Evolutionary conservation across 176 grass and related monocot species (phyloP).

Genomic region (Oryza glumipatula): DNA sequence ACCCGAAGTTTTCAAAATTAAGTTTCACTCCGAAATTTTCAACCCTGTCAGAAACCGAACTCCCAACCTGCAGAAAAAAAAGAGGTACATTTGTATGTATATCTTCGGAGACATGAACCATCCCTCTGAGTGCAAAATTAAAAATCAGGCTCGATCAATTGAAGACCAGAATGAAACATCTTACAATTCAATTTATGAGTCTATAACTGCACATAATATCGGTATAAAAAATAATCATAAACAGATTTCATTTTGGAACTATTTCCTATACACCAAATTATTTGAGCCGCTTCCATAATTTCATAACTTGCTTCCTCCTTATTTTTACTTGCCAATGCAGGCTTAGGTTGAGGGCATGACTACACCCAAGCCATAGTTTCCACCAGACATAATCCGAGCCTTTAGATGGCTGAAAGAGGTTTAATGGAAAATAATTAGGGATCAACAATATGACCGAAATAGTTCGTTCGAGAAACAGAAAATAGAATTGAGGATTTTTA

Average conservation of each 20-base stretch:
- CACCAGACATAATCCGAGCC: not conserved
- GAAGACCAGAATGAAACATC: not conserved
- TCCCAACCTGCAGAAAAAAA: too few species aligned
- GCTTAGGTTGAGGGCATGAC: slow-evolving; percentile 23
- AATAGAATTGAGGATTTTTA: too few species aligned
- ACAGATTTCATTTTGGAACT: slow-evolving; percentile 11
- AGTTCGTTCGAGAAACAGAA: not conserved
- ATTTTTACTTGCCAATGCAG: not conserved
- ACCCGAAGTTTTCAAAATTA: too few species aligned
- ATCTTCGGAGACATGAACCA: too few species aligned
- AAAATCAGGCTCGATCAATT: too few species aligned
- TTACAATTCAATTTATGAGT: not conserved
- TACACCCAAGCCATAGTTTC: slow-evolving; percentile 22
- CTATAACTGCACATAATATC: not conserved
- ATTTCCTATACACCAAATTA: not conserved
- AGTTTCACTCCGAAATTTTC: too few species aligned
- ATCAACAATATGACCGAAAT: not conserved
- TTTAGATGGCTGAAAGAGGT: slow-evolving; percentile 48
- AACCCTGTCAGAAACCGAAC: too few species aligned
- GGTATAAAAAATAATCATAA: slow-evolving; percentile 24
- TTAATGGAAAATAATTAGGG: not conserved
- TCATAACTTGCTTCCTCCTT: slow-evolving; percentile 2
- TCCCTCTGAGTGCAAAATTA: too few species aligned
- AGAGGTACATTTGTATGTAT: too few species aligned
- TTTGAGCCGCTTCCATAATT: not conserved